Evolutionary conservation across 116 monocot genomes (phyloP).

Genomic region (Phalaenopsis hybrid): DNA sequence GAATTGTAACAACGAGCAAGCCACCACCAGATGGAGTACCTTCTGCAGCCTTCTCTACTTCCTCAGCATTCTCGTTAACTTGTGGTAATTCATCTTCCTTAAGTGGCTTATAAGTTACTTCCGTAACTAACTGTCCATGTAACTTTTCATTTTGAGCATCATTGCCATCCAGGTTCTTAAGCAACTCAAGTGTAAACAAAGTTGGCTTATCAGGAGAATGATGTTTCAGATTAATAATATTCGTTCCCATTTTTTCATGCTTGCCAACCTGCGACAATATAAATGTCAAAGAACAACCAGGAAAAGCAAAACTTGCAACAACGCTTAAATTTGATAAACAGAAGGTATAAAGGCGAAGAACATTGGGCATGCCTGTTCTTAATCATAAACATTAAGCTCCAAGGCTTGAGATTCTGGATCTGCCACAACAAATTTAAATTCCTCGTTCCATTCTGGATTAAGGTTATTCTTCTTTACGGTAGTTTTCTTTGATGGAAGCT

Average conservation of each 20-base stretch:
- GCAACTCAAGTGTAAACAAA: slow-evolving; percentile 61
- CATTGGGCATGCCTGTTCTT: slow-evolving; percentile 63
- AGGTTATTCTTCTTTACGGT: slow-evolving; percentile 67
- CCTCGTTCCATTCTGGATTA: slow-evolving; percentile 98
- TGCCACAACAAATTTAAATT: slow-evolving; percentile 75
- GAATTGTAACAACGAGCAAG: slow-evolving; percentile 68
- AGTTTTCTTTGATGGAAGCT: slow-evolving; percentile 83
- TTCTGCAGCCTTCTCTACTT: slow-evolving; percentile 60
- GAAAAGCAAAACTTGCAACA: not conserved
- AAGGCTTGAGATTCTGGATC: slow-evolving; percentile 75
- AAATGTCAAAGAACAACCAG: not conserved
- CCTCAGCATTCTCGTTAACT: slow-evolving; percentile 15
- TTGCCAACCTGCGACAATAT: slow-evolving; percentile 56
- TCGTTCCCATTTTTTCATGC: slow-evolving; percentile 87
- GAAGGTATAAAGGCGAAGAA: not conserved
- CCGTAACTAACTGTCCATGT: slow-evolving; percentile 63
- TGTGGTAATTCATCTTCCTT: slow-evolving; percentile 54
- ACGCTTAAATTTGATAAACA: not conserved
- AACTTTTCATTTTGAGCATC: slow-evolving; percentile 73
- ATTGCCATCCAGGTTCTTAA: slow-evolving; percentile 75
- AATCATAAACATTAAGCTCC: slow-evolving; percentile 73
- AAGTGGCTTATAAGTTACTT: slow-evolving; percentile 76
- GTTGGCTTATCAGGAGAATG: slow-evolving; percentile 66
- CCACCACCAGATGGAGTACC: slow-evolving; percentile 82
- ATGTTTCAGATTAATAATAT: slow-evolving; percentile 54